Evolutionary conservation across 148 eudicot genomes (phyloP).

Genomic region (Arctostaphylos glauca): DNA sequence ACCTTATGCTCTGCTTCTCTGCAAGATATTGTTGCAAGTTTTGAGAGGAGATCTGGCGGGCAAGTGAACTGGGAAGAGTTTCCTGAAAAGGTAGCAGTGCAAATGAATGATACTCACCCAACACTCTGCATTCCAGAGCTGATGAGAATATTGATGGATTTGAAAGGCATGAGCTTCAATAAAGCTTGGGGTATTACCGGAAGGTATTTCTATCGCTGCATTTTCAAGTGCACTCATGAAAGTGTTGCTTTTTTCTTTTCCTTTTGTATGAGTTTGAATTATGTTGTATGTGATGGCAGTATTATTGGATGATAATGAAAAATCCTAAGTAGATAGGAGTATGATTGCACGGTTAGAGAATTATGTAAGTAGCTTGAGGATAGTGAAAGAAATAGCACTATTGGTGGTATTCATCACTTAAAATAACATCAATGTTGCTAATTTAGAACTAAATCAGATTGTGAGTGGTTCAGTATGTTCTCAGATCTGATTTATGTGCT

Average conservation of each 20-base stretch:
- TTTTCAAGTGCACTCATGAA: not conserved
- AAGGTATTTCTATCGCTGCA: conserved; percentile 41
- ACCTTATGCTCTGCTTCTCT: conserved; percentile 96
- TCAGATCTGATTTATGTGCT: not conserved
- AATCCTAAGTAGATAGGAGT: no score
- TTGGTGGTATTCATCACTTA: not conserved
- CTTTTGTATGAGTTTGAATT: not conserved
- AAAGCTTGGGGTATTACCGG: conserved; percentile 85
- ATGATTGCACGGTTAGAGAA: not conserved
- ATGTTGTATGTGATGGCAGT: not conserved
- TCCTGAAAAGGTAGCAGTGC: conserved; percentile 92
- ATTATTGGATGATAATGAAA: not conserved
- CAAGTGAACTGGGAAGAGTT: conserved; percentile 69
- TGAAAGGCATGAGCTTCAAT: conserved; percentile 83
- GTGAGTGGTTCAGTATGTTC: not conserved
- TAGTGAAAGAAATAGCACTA: not conserved
- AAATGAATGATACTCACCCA: conserved; percentile 99
- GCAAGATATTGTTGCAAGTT: conserved; percentile 85
- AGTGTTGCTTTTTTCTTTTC: not conserved
- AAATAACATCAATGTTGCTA: not conserved
- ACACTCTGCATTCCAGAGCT: conserved; percentile 96
- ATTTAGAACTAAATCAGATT: not conserved
- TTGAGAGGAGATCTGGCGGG: conserved; percentile 80
- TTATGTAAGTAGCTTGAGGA: not conserved
- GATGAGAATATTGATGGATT: conserved; percentile 81